Conservation (phyloP, 306 rosid genomes). For the Senna siamea region DNA sequence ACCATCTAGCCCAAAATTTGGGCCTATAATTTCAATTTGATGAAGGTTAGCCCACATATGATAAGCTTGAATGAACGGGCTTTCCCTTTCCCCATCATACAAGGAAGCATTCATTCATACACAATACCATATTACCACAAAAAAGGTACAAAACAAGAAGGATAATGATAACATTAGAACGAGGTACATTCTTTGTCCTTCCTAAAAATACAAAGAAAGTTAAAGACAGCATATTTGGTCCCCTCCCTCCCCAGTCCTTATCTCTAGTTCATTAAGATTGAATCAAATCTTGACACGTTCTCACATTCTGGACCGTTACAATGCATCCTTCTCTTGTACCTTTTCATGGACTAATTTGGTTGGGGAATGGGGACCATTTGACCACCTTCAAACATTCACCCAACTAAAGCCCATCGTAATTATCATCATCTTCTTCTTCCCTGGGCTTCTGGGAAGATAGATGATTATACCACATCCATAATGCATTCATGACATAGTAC, state of each 20-base stretch:
- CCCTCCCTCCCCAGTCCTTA: conserved; percentile 28
- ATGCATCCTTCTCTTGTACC: conserved; percentile 10
- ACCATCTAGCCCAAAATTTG: neutral
- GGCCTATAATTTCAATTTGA: neutral
- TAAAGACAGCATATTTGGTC: conserved; percentile 37
- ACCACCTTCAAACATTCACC: conserved; percentile 32
- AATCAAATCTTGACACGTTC: conserved; percentile 24
- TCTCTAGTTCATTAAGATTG: conserved; percentile 6
- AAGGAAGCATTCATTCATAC: too few species aligned
- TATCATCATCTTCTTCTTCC: too few species aligned
- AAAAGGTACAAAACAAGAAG: conserved; percentile 24
- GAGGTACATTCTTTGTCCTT: conserved; percentile 29
- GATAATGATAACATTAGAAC: neutral
- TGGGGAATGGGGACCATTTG: conserved; percentile 67
- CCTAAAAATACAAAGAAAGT: conserved; percentile 28
- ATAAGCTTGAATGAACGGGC: neutral
- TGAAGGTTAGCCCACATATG: neutral
- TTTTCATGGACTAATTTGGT: conserved; percentile 25
- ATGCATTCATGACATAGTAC: too few species aligned
- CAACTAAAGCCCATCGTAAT: too few species aligned
- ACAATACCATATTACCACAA: neutral
- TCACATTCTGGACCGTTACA: conserved; percentile 24
- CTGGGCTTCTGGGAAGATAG: too few species aligned
- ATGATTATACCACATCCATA: too few species aligned
- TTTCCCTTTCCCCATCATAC: too few species aligned